phyloP scores from a whole-genome alignment of 345 rosid genomes.

The Sapria himalayana region DNA sequence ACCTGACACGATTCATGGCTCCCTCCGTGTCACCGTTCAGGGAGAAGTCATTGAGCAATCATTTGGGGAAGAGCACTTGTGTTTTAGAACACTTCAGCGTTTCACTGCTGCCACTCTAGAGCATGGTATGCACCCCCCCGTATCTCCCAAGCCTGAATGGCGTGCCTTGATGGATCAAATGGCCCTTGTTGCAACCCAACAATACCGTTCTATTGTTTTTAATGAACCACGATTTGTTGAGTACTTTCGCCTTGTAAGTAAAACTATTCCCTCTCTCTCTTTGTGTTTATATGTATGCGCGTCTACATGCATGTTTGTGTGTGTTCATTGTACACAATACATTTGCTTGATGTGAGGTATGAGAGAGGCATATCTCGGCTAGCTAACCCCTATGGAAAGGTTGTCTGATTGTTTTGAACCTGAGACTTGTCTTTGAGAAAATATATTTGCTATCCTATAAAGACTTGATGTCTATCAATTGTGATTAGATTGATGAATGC shows the following conservation, averaged over 20 bases:
- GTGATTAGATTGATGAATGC: no score
- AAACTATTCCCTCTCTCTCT: neutral
- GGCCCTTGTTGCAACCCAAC: constrained; percentile 85
- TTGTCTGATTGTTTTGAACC: neutral
- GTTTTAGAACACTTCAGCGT: constrained; percentile 89
- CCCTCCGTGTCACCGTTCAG: constrained; percentile 83
- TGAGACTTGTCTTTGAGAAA: no score
- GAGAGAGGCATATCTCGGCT: neutral
- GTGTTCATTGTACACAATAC: no score
- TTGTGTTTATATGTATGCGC: no score
- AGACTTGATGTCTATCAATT: no score
- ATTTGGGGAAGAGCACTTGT: constrained; percentile 85
- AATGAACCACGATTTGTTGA: constrained; percentile 84
- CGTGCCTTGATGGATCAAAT: constrained; percentile 71
- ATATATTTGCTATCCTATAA: no score
- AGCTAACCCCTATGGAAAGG: neutral
- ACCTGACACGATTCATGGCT: constrained; percentile 93
- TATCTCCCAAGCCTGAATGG: constrained; percentile 93
- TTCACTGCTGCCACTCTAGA: constrained; percentile 94
- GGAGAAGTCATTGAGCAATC: constrained; percentile 96
- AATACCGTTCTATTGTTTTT: constrained; percentile 77
- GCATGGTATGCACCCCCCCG: constrained; percentile 88
- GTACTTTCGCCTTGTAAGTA: constrained; percentile 87
- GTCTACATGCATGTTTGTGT: no score
- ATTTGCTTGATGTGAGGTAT: no score